A percentile compares a stretch with the other conserved stretches of the same genome.
Evolutionary conservation across 2,329 filamentous ascomycete genomes (phyloP).

Genomic region (Claviceps arundinis): DNA sequence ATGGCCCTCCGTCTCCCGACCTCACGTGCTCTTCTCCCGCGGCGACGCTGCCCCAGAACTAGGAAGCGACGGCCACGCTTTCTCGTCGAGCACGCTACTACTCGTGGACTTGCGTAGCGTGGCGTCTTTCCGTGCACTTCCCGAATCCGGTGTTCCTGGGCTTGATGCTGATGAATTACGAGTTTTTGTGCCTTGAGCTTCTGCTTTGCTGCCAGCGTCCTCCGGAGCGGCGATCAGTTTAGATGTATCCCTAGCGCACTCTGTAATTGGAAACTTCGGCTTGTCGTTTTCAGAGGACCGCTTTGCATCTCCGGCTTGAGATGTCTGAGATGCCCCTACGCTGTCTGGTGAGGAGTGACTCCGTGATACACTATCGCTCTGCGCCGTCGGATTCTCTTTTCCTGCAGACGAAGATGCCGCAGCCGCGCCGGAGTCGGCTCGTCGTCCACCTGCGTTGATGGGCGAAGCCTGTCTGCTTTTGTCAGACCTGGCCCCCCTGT

Average conservation of each 20-base stretch:
- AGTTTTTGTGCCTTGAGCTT: too few species aligned
- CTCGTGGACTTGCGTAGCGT: background rate
- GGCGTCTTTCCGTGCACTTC: background rate
- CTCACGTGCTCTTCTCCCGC: background rate
- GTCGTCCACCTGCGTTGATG: background rate
- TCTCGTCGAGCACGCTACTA: slow-evolving; percentile 1
- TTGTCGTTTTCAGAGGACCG: background rate
- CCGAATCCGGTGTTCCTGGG: too few species aligned
- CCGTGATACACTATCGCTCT: background rate
- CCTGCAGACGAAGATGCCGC: background rate
- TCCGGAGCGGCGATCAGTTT: background rate
- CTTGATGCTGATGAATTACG: background rate
- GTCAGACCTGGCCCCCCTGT: background rate
- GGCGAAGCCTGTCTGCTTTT: background rate
- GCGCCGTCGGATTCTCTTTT: background rate
- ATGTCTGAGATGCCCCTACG: background rate
- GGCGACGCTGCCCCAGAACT: background rate
- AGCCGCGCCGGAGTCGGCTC: background rate
- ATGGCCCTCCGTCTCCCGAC: too few species aligned
- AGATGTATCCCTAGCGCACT: background rate
- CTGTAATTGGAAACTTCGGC: background rate
- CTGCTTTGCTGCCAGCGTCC: background rate
- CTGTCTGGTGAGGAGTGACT: background rate
- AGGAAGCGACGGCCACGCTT: slow-evolving; percentile 3
- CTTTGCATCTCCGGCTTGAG: background rate